Conservation (phyloP, 768 basidiomycete genomes). For the Termitomyces sp. region DNA sequence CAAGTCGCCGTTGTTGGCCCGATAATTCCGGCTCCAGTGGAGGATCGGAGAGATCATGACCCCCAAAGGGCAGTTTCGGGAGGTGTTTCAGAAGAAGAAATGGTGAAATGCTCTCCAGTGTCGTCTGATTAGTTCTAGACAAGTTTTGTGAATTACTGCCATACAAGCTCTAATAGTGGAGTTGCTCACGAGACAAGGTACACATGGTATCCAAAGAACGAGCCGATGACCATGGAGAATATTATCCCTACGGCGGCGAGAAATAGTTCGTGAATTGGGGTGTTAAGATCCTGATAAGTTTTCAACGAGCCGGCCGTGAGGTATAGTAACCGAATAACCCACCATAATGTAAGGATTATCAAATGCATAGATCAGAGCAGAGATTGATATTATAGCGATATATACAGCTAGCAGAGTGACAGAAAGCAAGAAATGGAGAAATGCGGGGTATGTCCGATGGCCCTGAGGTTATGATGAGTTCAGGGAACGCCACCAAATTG, state of each 20-base stretch:
- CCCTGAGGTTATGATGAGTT: conserved; percentile 45
- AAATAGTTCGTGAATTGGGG: conserved; percentile 70
- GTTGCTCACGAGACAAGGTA: conserved; percentile 69
- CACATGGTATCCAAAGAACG: conserved; percentile 73
- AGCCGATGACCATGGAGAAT: conserved; percentile 67
- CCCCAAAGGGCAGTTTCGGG: conserved; percentile 55
- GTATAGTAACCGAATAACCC: conserved; percentile 23
- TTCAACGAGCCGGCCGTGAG: not conserved
- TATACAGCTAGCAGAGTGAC: conserved; percentile 64
- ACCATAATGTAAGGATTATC: conserved; percentile 62
- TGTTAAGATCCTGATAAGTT: conserved; percentile 50
- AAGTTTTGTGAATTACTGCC: not conserved
- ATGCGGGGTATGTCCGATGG: conserved; percentile 80
- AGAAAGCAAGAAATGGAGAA: conserved; percentile 73
- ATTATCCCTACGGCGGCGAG: conserved; percentile 59
- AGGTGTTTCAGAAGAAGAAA: conserved; percentile 72
- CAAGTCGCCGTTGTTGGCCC: conserved; percentile 59
- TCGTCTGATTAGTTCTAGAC: conserved; percentile 84
- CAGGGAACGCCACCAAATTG: not conserved
- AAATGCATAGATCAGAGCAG: conserved; percentile 65
- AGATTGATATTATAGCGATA: conserved; percentile 49
- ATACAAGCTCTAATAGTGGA: conserved; percentile 8
- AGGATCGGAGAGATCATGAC: conserved; percentile 59
- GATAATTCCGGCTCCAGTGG: conserved; percentile 74
- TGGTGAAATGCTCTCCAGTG: conserved; percentile 72